phyloP scores from a whole-genome alignment of 805 yeast genomes.

The Nakazawaea pomicola region DNA sequence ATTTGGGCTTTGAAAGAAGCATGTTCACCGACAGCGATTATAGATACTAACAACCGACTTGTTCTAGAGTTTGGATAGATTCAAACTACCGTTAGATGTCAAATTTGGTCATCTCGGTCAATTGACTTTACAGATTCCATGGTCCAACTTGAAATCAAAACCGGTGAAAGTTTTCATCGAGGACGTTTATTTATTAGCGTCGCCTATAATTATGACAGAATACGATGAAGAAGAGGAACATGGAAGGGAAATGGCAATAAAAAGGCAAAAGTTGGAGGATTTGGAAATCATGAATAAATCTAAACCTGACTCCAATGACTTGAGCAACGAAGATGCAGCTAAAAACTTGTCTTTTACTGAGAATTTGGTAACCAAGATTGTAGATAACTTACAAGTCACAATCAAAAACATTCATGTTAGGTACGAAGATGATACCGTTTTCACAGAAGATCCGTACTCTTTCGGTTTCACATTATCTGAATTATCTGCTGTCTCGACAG shows the following conservation, averaged over 20 bases:
- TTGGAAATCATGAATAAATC: slow-evolving; percentile 61
- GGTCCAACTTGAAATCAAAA: slow-evolving; percentile 89
- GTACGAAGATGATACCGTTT: slow-evolving; percentile 75
- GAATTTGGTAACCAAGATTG: slow-evolving; percentile 79
- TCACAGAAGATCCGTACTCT: slow-evolving; percentile 73
- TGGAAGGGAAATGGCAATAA: slow-evolving; percentile 55
- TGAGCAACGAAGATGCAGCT: slow-evolving; percentile 33
- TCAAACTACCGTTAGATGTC: slow-evolving; percentile 83
- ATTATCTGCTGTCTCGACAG: slow-evolving; percentile 87
- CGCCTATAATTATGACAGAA: slow-evolving; percentile 60
- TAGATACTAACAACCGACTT: too few species aligned
- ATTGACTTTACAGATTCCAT: slow-evolving; percentile 87
- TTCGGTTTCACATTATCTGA: slow-evolving; percentile 81
- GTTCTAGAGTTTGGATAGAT: slow-evolving; percentile 72
- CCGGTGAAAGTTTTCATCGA: slow-evolving; percentile 88
- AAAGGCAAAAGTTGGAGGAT: slow-evolving; percentile 60
- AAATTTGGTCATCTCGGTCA: slow-evolving; percentile 87
- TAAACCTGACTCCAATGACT: slow-evolving; percentile 21
- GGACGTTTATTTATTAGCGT: slow-evolving; percentile 78
- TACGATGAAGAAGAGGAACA: slow-evolving; percentile 53
- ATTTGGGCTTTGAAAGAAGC: too few species aligned
- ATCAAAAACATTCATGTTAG: slow-evolving; percentile 88
- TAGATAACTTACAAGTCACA: slow-evolving; percentile 88
- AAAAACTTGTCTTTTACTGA: slow-evolving; percentile 82
- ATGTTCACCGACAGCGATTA: too few species aligned